A percentile compares a stretch with the other conserved stretches of the same genome.
Evolutionary conservation across 2,329 filamentous ascomycete genomes (phyloP).

Genomic region (Exophiala mesophila): DNA sequence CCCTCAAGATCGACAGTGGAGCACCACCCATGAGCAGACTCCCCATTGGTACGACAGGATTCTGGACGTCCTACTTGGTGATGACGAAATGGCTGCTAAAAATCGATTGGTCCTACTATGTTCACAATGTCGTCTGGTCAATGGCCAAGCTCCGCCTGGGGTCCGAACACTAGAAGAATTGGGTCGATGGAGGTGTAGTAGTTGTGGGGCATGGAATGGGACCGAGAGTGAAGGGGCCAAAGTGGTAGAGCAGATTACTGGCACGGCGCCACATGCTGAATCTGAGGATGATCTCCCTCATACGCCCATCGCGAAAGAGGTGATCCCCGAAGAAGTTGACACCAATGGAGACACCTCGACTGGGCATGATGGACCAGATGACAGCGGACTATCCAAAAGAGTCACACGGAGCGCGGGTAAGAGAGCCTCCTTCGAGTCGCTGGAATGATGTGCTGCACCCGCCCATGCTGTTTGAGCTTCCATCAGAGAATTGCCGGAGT

Average conservation of each 20-base stretch:
- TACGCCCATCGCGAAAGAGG: constrained; percentile 6
- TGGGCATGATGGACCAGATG: constrained; percentile 15
- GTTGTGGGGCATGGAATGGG: constrained; percentile 78
- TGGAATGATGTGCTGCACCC: constrained; percentile 17
- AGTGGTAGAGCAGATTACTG: constrained; percentile 62
- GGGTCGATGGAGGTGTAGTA: constrained; percentile 81
- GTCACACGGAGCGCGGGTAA: constrained; percentile 22
- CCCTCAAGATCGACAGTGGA: constrained; percentile 21
- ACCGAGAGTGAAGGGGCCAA: constrained; percentile 60
- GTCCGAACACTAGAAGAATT: constrained; percentile 71
- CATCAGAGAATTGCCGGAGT: too few species aligned
- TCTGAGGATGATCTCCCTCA: constrained; percentile 18
- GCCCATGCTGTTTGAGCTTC: too few species aligned
- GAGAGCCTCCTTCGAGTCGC: constrained; percentile 12
- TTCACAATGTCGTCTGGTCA: constrained; percentile 74
- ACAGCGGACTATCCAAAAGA: constrained; percentile 16
- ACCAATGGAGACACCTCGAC: constrained; percentile 13
- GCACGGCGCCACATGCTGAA: constrained; percentile 12
- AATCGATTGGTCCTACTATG: constrained; percentile 90
- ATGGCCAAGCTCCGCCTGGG: constrained; percentile 91
- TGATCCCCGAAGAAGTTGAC: constrained; percentile 4
- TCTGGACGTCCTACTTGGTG: constrained; percentile 83
- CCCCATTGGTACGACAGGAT: constrained; percentile 92
- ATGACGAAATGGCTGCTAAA: constrained; percentile 88
- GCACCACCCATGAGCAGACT: constrained; percentile 33